phyloP scores from a whole-genome alignment of 805 yeast genomes.

The Hanseniaspora guilliermondii region DNA sequence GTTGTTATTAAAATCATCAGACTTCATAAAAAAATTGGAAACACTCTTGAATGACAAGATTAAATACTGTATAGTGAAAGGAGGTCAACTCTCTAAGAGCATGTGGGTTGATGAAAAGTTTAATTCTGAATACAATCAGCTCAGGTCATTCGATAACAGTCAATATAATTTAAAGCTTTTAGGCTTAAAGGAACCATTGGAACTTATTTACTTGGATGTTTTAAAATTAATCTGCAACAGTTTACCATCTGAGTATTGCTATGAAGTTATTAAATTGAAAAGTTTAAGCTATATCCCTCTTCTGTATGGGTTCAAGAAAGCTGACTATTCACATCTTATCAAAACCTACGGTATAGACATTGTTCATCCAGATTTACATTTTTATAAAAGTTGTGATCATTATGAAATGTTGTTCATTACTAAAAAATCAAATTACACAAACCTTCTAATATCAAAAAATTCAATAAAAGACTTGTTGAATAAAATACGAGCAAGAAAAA shows the following conservation, averaged over 20 bases:
- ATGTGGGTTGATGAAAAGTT: neutral
- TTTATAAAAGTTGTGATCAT: neutral
- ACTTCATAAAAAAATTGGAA: neutral
- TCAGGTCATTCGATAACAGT: neutral
- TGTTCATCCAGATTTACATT: constrained; percentile 17
- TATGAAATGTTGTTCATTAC: constrained; percentile 12
- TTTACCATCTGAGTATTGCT: neutral
- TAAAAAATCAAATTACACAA: constrained; percentile 16
- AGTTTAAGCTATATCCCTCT: constrained; percentile 16
- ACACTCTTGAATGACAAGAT: neutral
- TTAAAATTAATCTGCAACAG: neutral
- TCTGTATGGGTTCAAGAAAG: constrained; percentile 19
- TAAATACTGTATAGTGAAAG: neutral
- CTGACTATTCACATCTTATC: constrained; percentile 17
- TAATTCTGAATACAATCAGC: too few relatives aligned
- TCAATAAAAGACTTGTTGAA: neutral
- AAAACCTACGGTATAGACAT: constrained; percentile 18
- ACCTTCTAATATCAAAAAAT: neutral
- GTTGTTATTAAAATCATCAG: neutral
- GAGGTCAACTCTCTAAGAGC: neutral
- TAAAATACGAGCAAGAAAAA: neutral
- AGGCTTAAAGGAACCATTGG: neutral
- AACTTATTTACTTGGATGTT: neutral
- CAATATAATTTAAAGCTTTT: neutral
- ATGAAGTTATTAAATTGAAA: neutral